These are phyloP conservation scores for Coemansia sp. DNA, from an alignment of 192 early-diverging fungal genomes.

Conservation along the genomic window DNA sequence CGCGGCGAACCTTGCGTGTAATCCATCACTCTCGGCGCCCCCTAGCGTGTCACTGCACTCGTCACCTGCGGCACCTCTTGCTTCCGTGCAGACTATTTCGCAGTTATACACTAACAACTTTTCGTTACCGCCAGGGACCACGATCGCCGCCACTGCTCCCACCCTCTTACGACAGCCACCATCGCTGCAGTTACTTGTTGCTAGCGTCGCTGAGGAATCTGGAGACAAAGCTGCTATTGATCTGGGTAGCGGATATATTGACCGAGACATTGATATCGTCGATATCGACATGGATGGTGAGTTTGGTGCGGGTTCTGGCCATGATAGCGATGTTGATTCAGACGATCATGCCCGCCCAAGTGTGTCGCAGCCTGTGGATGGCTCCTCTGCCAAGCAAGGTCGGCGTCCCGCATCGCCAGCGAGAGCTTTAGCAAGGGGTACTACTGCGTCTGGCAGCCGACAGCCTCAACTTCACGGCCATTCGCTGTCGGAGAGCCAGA, in stretches of 20 bases:
- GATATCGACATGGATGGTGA: constrained; percentile 3
- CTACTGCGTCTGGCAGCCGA: not conserved
- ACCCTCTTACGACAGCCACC: not conserved
- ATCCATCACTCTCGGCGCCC: not conserved
- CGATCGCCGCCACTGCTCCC: not conserved
- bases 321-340: not conserved
- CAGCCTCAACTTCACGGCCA: constrained; percentile 8
- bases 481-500: constrained; percentile 18
- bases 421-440: not conserved
- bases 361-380: not conserved
- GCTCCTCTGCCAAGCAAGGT: not conserved
- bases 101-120: not conserved
- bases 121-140: not conserved
- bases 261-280: not conserved
- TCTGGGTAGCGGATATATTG: not conserved
- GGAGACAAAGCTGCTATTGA: not conserved
- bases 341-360: not conserved
- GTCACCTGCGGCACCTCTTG: not conserved
- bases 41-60: not conserved
- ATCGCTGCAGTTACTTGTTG: not conserved
- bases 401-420: not conserved
- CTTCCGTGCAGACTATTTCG: not conserved
- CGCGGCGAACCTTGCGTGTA: not conserved
- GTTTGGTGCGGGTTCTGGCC: not conserved
- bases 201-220: not conserved